Evolutionary conservation across 108 stramenopile genomes (phyloP), one percentile per base, ranked within the genome.

Genomic region (Nannochloropsis granulata): DNA sequence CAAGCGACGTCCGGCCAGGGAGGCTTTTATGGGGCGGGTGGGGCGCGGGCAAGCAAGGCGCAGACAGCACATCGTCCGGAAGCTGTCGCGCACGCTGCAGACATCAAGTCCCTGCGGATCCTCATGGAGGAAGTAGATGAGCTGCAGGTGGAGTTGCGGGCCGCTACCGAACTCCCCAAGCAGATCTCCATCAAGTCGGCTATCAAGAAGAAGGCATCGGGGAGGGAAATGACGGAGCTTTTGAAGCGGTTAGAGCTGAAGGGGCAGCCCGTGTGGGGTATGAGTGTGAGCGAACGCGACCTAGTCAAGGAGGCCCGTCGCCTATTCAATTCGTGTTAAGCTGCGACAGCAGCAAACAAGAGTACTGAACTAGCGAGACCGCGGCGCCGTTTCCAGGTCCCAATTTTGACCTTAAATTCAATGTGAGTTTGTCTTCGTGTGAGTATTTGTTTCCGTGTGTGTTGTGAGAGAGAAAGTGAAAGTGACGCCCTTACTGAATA

Each of bases 1-100:
- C 93, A 93, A 82, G 92, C 93, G n/a, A 89, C 89, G 24, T 92
- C 90, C 80, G 93, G 93, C 25, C 93, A 93, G 82, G 93, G 93
- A 23, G 93, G 93, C 23, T 94, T 90, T 86, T 94, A 94, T 82
- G 93, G 92, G 24, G 91, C 91, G 13, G 93, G 93, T 14, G 93
- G 93, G 25, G 91, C 93, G 44, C 92, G 92, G 78, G 78, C 23
- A 14, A 81, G 19, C 13, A 45, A 83, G 46, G 43, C 79, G 24
- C 81, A 81, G 83, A 84, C 86, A 13, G 90, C 88, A 24, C 90
- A 92, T 43, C 90, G 90, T 25, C 83, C 89, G 24, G 87, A 91
- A 78, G 87, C 92, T 86, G 82, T 94, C 14, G 92, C 92, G 11
- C 83, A 91, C 43, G 91, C 91, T 10, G 86, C 88, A 12, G 93